Base-by-base conservation (phyloP, 306 rosid species). In the Begonia masoniana region DNA sequence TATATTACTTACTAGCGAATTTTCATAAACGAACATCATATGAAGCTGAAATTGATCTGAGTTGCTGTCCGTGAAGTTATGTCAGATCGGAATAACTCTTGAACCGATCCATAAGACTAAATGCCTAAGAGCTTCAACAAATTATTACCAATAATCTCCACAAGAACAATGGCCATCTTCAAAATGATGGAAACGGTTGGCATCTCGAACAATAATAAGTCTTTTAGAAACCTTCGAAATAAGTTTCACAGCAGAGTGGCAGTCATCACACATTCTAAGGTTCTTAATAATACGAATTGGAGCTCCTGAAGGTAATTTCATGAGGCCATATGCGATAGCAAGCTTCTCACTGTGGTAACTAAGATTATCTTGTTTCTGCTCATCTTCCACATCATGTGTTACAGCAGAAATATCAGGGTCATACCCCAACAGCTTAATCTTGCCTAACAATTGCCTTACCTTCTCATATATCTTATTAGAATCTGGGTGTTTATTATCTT, bases 331-430 rank as follows among this genome's bases (percentile, higher is more conserved):
- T 47, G 72, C 72, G 26, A 67, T 19, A 15, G 66, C 72, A 51
- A 67, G 51, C 66, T 67, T 67, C 66, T 67, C 72, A 60, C 66
- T 67, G 16, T 67, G 72, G 61, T 60, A 67, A 47, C 65, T 61
- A 9, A 61, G 58, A 61, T 61, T 51, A 3, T 39, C 52, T 21
- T 45, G 43, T 42, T 61, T 61, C 13, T 61, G 57, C 57, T 52
- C 65, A 23, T 61, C 65, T 41, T 51, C 65, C 10, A 61, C 55
- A 41, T 61, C 65, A 9, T 50, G 65, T 47, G 52, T 19, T 15
- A 65, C 63, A 35, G 47, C 19, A 50, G 52, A 61, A 57, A 65
- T 57, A 65, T 65, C 52, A 43, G 69, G 69, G 13, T 39, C 51
- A 61, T 61, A 61, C 24, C 65, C 65, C 21, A 61, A 61, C 10